These are phyloP conservation scores for Boletus sp. DNA, from an alignment of 1,284 basidiomycete genomes.

Conservation along the genomic window DNA sequence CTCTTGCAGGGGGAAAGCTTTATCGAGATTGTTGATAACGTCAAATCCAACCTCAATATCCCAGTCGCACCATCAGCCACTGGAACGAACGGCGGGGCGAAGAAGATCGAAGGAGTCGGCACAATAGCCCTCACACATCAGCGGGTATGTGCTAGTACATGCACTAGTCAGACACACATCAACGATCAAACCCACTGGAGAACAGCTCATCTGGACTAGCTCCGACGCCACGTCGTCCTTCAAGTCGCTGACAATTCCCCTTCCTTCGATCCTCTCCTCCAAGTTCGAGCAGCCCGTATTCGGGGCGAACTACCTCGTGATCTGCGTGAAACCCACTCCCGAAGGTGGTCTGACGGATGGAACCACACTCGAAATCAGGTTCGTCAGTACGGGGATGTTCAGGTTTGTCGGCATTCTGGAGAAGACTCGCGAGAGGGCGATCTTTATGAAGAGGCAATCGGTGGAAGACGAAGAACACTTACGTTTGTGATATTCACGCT, in stretches of 20 bases:
- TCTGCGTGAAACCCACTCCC: conserved; percentile 62
- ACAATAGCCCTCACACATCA: conserved; percentile 64
- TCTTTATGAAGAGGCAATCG: conserved; percentile 66
- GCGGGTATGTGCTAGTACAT: conserved; percentile 46
- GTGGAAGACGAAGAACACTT: conserved; percentile 56
- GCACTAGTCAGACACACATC: conserved; percentile 4
- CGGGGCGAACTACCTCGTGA: conserved; percentile 59
- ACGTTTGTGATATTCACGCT: conserved; percentile 46
- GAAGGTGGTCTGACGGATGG: conserved; percentile 62
- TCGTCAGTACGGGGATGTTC: conserved; percentile 66
- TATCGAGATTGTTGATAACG: conserved; percentile 51
- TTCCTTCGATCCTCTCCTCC: conserved; percentile 60
- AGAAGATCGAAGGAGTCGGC: conserved; percentile 58
- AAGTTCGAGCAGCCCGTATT: conserved; percentile 73
- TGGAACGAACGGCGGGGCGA: conserved; percentile 50
- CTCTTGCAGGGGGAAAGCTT: conserved; percentile 62
- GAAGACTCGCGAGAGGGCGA: conserved; percentile 68
- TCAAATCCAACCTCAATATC: conserved; percentile 54
- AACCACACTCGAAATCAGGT: conserved; percentile 61
- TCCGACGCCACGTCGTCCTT: conserved; percentile 39
- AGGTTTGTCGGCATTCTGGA: conserved; percentile 66
- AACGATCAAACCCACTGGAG: neutral
- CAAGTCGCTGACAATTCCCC: conserved; percentile 54
- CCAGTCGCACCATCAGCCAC: conserved; percentile 47
- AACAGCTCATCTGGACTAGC: conserved; percentile 62